Evolutionary conservation across 2,329 filamentous ascomycete species (phyloP).

Genomic region (Fusarium succisae): DNA sequence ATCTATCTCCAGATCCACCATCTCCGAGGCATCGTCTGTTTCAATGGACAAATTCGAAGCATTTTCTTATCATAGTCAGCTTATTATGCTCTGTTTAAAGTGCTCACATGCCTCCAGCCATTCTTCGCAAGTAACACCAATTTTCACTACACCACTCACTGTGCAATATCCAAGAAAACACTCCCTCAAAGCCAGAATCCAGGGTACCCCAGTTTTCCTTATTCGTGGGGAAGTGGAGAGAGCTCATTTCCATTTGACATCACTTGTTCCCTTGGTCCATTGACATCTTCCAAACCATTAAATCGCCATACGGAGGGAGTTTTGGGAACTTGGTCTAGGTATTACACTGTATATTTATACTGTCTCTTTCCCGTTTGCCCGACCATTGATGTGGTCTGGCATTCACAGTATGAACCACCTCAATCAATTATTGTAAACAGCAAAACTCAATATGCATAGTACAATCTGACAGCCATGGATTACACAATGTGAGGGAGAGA

Average conservation of each 20-base stretch:
- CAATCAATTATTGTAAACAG: not conserved
- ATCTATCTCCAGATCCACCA: not conserved
- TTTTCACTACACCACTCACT: not conserved
- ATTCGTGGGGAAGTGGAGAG: constrained; percentile 30
- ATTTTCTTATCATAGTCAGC: not conserved
- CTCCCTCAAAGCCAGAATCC: not conserved
- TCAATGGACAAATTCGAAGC: not conserved
- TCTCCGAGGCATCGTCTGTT: constrained; percentile 14
- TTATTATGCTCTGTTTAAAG: not conserved
- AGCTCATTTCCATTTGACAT: not conserved
- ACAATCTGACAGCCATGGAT: not conserved
- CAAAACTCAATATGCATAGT: not conserved
- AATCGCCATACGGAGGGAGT: not conserved
- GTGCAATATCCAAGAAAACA: too few species aligned
- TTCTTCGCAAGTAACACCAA: not conserved
- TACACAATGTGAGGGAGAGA: not conserved
- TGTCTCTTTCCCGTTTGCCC: not conserved
- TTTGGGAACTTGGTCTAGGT: not conserved
- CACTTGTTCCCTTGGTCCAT: constrained; percentile 1
- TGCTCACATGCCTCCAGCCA: not conserved
- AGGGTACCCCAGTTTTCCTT: constrained; percentile 10
- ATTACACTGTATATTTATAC: not conserved
- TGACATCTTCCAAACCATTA: not conserved
- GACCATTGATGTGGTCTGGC: not conserved
- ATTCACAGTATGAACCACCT: not conserved